Conservation (phyloP, 257 asterid species). For the Penstemon barbatus region DNA sequence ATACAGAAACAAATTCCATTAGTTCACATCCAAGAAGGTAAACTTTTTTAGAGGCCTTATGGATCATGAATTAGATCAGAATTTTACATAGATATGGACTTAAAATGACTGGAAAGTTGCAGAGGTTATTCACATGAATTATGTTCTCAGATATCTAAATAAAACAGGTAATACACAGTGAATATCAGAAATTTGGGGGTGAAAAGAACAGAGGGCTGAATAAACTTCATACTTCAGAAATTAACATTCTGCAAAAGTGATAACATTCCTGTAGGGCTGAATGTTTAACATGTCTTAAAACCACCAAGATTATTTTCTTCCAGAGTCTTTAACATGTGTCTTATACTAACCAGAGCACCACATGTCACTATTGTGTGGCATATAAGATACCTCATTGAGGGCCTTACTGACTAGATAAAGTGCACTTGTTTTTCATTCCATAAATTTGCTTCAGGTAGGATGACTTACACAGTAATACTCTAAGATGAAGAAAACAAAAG, state of each 20-base stretch:
- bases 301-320: not conserved
- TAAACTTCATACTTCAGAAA: not conserved
- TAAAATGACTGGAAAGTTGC: too few relatives aligned
- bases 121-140: too few relatives aligned
- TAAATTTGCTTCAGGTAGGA: not conserved
- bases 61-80: too few relatives aligned
- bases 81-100: too few relatives aligned
- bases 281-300: not conserved
- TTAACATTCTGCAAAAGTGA: not conserved
- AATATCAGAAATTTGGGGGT: too few relatives aligned
- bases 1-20: slow-evolving; percentile 21
- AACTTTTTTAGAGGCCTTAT: not conserved
- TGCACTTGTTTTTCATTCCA: not conserved
- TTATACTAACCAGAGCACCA: not conserved
- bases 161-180: too few relatives aligned
- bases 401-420: too few relatives aligned
- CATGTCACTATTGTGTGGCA: too few relatives aligned
- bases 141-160: too few relatives aligned
- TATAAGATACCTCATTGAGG: too few relatives aligned
- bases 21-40: slow-evolving; percentile 23
- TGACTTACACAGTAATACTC: slow-evolving; percentile 1
- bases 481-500: not conserved
- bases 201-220: not conserved
- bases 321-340: not conserved
- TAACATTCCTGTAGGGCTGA: not conserved